These are phyloP conservation scores for Houttuynia cordata DNA, from an alignment of 164 flowering plant species.

Conservation along the genomic window DNA sequence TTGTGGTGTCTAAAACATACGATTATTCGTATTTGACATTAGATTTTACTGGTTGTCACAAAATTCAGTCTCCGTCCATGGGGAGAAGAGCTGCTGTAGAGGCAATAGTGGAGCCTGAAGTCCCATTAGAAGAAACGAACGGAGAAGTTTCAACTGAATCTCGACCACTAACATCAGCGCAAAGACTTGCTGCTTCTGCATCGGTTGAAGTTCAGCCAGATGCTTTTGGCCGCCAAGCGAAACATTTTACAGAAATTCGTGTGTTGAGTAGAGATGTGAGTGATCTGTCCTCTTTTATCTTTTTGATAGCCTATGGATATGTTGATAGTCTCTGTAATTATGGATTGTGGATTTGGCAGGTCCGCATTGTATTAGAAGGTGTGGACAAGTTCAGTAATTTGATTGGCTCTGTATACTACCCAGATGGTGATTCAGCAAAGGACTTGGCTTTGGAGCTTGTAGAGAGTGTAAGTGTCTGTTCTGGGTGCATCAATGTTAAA, in stretches of 20 bases:
- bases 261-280: conserved; percentile 80
- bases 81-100: conserved; percentile 57
- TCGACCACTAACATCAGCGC: conserved; percentile 72
- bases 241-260: conserved; percentile 84
- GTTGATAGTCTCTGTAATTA: conserved; percentile 11
- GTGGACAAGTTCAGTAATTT: conserved; percentile 86
- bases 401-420: conserved; percentile 82
- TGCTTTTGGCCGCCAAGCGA: conserved; percentile 83
- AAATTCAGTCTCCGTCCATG: conserved; percentile 61
- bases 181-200: conserved; percentile 64
- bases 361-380: conserved; percentile 86
- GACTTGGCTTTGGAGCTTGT: conserved; percentile 91
- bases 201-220: conserved; percentile 50
- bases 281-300: too few relatives aligned
- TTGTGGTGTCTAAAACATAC: too few relatives aligned
- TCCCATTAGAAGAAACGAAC: conserved; percentile 37
- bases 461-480: conserved; percentile 44
- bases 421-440: conserved; percentile 81
- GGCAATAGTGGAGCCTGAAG: conserved; percentile 29
- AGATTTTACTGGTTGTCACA: not conserved
- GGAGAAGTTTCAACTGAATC: conserved; percentile 55
- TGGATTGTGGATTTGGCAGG: conserved; percentile 35
- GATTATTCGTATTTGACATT: not conserved
- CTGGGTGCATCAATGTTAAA: not conserved
- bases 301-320: not conserved